Conservation (phyloP, 2,329 filamentous ascomycete genomes). For the Colletotrichum tropicale region DNA sequence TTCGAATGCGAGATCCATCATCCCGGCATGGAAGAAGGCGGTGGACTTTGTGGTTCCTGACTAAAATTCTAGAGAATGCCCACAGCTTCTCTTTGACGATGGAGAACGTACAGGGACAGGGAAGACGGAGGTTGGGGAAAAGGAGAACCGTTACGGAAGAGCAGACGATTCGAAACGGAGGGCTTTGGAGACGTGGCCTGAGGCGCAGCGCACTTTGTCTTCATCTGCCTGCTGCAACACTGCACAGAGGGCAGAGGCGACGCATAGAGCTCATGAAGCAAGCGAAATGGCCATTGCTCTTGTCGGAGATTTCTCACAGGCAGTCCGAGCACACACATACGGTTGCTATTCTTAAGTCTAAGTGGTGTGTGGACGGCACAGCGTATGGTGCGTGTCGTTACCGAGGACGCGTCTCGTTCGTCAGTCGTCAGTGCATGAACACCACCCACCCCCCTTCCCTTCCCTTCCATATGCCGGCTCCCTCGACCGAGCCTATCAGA, state of each 20-base stretch:
- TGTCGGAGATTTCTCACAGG: constrained; percentile 6
- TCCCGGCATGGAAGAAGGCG: neutral
- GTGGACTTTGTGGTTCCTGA: neutral
- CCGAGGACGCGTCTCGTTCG: constrained; percentile 2
- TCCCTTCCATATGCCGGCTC: neutral
- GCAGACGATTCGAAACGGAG: neutral
- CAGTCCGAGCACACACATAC: neutral
- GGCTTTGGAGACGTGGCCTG: neutral
- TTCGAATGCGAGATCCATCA: constrained; percentile 1
- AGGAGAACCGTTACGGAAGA: neutral
- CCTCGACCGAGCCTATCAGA: neutral
- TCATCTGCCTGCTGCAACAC: neutral
- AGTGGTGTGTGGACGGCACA: neutral
- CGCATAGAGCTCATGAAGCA: neutral
- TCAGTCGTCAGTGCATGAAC: neutral
- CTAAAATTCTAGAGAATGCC: neutral
- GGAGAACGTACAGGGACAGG: neutral
- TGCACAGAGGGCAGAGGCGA: neutral
- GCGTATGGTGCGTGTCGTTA: neutral
- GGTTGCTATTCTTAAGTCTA: neutral
- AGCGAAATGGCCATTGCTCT: neutral
- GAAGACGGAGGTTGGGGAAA: neutral
- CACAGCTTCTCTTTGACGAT: neutral
- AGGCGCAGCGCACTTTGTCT: neutral
- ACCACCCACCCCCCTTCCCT: neutral